Evolutionary conservation across 495 filamentous ascomycete genomes (phyloP).

Genomic region (Apodospora peruviana): DNA sequence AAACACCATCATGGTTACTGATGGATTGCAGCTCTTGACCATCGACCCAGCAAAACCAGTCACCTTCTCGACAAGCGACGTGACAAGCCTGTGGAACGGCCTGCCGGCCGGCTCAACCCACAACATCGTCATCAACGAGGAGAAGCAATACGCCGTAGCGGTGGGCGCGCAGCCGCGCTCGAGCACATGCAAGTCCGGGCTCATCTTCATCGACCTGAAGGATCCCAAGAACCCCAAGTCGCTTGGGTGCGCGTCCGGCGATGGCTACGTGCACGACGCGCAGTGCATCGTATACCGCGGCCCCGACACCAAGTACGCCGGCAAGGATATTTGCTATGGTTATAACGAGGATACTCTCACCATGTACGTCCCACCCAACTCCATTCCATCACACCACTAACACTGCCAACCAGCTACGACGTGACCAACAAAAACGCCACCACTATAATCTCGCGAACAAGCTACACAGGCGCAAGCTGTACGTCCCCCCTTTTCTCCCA

Average conservation of each 20-base stretch:
- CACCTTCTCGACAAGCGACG: slow-evolving; percentile 25
- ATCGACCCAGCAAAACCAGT: slow-evolving; percentile 18
- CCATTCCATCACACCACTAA: neutral
- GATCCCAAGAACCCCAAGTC: slow-evolving; percentile 42
- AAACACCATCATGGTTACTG: neutral
- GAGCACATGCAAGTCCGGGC: slow-evolving; percentile 30
- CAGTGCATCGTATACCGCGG: slow-evolving; percentile 52
- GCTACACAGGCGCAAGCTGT: slow-evolving; percentile 48
- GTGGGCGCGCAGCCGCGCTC: slow-evolving; percentile 40
- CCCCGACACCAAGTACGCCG: slow-evolving; percentile 43
- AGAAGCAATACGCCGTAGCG: slow-evolving; percentile 33
- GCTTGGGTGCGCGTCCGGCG: slow-evolving; percentile 39
- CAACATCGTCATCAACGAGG: slow-evolving; percentile 46
- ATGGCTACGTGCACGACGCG: slow-evolving; percentile 54
- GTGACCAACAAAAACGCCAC: slow-evolving; percentile 46
- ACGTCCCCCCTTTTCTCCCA: slow-evolving; percentile 11
- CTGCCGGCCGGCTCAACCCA: slow-evolving; percentile 38
- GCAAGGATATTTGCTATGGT: slow-evolving; percentile 51
- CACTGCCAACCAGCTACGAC: slow-evolving; percentile 38
- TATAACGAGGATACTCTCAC: slow-evolving; percentile 44
- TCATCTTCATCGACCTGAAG: slow-evolving; percentile 47
- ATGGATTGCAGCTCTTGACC: slow-evolving; percentile 12
- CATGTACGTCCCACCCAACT: slow-evolving; percentile 19
- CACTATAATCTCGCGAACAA: slow-evolving; percentile 45
- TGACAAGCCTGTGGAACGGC: slow-evolving; percentile 30